Percentiles rank a stretch among this genome's conserved stretches.
phyloP scores from a whole-genome alignment of 208 protist species.

The Crithidia brevicula region DNA sequence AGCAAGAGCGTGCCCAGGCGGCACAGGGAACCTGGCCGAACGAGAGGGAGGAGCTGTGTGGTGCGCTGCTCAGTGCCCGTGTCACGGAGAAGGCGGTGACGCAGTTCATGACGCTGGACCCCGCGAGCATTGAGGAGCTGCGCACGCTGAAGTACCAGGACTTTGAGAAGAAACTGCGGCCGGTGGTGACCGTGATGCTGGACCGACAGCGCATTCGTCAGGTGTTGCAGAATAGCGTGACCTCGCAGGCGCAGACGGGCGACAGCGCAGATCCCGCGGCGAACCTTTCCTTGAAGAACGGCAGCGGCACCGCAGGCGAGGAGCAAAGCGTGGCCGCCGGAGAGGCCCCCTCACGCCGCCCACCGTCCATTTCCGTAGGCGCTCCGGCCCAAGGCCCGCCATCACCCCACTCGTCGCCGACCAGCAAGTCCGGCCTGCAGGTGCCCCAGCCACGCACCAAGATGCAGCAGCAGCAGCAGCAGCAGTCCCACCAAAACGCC shows the following conservation, averaged over 20 bases:
- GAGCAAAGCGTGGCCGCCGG: constrained; percentile 5
- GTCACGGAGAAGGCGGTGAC: constrained; percentile 31
- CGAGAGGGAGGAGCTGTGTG: constrained; percentile 38
- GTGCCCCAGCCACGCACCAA: constrained; percentile 73
- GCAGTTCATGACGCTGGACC: constrained; percentile 19
- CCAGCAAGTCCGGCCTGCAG: constrained; percentile 39
- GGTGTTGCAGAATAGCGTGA: constrained; percentile 6
- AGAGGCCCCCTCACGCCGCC: not conserved
- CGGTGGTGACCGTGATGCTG: constrained; percentile 24
- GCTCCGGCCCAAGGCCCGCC: constrained; percentile 3
- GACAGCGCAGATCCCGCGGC: not conserved
- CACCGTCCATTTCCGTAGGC: constrained; percentile 16
- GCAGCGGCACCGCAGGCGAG: not conserved
- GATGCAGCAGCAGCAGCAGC: constrained; percentile 50
- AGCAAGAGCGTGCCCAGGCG: constrained; percentile 3
- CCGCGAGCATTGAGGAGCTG: constrained; percentile 29
- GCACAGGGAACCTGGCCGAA: constrained; percentile 23
- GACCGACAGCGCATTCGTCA: constrained; percentile 36
- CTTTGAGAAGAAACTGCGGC: constrained; percentile 31
- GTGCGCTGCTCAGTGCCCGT: constrained; percentile 22
- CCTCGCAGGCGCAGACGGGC: not conserved
- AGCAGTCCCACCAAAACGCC: constrained; percentile 24
- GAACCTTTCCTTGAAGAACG: not conserved
- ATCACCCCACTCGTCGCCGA: constrained; percentile 27
- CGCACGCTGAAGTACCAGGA: constrained; percentile 24